Conservation (phyloP, 306 rosid genomes). For the Lablab purpureus region DNA sequence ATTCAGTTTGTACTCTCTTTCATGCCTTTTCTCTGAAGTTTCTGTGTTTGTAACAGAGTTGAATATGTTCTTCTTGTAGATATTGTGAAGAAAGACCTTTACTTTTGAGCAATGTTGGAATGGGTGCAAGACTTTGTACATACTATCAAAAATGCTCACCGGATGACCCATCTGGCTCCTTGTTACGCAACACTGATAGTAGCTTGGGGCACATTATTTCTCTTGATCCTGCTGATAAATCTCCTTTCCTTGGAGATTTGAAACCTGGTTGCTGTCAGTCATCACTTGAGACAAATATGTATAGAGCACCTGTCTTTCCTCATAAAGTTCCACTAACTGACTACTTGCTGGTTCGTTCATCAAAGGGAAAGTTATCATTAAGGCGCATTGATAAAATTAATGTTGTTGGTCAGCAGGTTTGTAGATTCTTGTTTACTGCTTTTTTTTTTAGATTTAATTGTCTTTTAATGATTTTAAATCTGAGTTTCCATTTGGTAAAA, state of each 20-base stretch:
- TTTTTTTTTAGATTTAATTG: constrained; percentile 6
- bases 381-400: constrained; percentile 87
- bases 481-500: constrained; percentile 16
- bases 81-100: constrained; percentile 99
- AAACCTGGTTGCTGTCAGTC: constrained; percentile 85
- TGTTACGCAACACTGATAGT: constrained; percentile 68
- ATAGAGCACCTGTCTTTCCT: constrained; percentile 90
- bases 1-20: no score
- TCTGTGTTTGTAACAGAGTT: not conserved
- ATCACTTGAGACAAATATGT: constrained; percentile 96
- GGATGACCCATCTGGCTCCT: constrained; percentile 82
- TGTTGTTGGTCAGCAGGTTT: constrained; percentile 97
- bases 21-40: no score
- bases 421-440: constrained; percentile 39
- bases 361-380: constrained; percentile 90
- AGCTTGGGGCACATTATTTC: constrained; percentile 84
- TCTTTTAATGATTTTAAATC: constrained; percentile 25
- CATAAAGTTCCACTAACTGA: constrained; percentile 90
- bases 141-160: constrained; percentile 87
- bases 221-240: constrained; percentile 93
- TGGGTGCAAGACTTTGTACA: constrained; percentile 98
- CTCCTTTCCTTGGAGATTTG: constrained; percentile 94
- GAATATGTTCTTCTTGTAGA: constrained; percentile 56
- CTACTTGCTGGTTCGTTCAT: constrained; percentile 89
- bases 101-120: constrained; percentile 89